A percentile compares a stretch with the other conserved stretches of the same genome.
Conservation (phyloP, 345 rosid genomes). For the Camelina laxa region DNA sequence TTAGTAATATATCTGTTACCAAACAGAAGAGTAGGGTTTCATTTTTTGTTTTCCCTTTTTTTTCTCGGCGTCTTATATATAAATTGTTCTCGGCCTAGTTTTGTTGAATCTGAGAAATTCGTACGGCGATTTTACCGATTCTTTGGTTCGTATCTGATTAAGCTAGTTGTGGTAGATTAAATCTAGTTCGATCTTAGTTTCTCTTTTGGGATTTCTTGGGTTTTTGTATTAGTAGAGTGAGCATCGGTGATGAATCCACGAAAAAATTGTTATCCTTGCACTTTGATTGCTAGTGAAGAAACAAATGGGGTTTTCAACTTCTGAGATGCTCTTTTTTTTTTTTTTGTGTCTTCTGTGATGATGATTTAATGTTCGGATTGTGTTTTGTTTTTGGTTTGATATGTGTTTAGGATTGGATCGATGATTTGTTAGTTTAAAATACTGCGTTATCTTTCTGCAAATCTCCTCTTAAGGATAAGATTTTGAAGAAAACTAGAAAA, state of each 20-base stretch:
- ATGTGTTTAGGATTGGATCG: slow-evolving; percentile 33
- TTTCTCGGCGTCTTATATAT: slow-evolving; percentile 14
- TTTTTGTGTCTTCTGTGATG: neutral
- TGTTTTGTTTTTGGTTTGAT: neutral
- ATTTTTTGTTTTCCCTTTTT: neutral
- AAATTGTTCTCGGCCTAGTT: neutral
- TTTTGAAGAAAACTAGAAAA: slow-evolving; percentile 42
- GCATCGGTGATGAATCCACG: slow-evolving; percentile 55
- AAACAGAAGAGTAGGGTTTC: slow-evolving; percentile 37
- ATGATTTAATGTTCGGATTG: neutral
- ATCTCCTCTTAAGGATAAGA: slow-evolving; percentile 30
- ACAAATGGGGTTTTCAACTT: slow-evolving; percentile 48
- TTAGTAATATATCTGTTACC: slow-evolving; percentile 2
- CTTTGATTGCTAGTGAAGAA: slow-evolving; percentile 71
- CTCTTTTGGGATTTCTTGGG: neutral
- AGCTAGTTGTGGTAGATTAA: no score
- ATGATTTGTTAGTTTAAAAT: slow-evolving; percentile 36
- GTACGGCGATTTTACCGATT: neutral
- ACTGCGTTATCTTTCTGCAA: slow-evolving; percentile 60
- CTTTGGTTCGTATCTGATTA: neutral
- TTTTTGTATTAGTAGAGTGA: neutral
- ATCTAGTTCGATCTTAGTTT: slow-evolving; percentile 44
- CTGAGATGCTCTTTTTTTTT: slow-evolving; percentile 38
- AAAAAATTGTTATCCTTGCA: slow-evolving; percentile 70
- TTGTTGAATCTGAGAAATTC: rapidly evolving